phyloP scores from a whole-genome alignment of 129 eudicot species.

The Deinandra increscens region DNA sequence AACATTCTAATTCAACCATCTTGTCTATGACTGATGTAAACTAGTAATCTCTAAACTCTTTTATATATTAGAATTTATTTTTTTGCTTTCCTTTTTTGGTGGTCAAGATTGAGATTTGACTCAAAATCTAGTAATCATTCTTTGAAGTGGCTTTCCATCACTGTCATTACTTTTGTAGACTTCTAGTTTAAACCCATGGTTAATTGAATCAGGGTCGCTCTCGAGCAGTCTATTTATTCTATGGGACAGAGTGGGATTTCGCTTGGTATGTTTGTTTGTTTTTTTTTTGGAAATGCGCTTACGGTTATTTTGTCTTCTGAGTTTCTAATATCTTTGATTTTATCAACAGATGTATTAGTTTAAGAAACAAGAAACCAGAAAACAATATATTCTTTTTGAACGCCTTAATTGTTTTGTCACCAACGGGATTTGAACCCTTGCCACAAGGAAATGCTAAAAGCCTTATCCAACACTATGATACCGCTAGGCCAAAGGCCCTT shows the following conservation, averaged over 20 bases:
- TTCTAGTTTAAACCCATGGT: background rate
- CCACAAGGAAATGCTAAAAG: too few relatives aligned
- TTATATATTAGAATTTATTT: background rate
- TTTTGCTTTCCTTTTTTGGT: background rate
- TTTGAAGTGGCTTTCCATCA: slow-evolving; percentile 12
- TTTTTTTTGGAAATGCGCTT: too few relatives aligned
- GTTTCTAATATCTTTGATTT: slow-evolving; percentile 2
- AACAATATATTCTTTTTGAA: background rate
- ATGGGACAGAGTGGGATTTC: too few relatives aligned
- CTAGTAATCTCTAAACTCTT: background rate
- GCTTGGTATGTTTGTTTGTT: too few relatives aligned
- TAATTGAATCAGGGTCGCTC: too few relatives aligned
- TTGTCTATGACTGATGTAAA: background rate
- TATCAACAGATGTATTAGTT: background rate
- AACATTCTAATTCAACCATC: slow-evolving; percentile 14
- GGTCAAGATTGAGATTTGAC: slow-evolving; percentile 14
- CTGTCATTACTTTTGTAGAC: background rate
- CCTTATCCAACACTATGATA: too few relatives aligned
- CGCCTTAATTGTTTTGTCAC: too few relatives aligned
- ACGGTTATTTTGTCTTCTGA: too few relatives aligned
- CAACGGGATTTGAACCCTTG: too few relatives aligned
- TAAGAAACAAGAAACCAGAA: background rate
- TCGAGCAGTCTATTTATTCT: too few relatives aligned
- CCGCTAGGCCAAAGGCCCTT: too few relatives aligned
- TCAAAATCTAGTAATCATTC: slow-evolving; percentile 7